Evolutionary conservation across 345 rosid species (phyloP).

Genomic region (Populus davidiana): DNA sequence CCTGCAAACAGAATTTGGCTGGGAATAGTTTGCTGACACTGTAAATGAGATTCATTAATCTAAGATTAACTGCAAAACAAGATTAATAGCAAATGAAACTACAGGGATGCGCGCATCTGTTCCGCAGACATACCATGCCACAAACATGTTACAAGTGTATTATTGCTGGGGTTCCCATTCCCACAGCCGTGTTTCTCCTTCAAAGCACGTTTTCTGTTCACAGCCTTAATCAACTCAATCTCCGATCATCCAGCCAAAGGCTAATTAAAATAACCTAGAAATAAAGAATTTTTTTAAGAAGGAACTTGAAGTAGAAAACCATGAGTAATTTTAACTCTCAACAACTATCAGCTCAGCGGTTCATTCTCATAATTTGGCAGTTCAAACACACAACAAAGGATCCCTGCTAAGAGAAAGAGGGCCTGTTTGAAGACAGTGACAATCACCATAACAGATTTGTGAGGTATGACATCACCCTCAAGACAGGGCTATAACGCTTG

Average conservation of each 20-base stretch:
- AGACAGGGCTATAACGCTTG: not conserved
- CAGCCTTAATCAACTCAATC: conserved; percentile 10
- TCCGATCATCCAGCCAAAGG: conserved; percentile 2
- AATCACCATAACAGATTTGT: conserved; percentile 5
- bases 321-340: not conserved
- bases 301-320: not conserved
- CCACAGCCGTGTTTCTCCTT: not conserved
- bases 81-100: not conserved
- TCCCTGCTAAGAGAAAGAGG: not conserved
- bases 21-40: not conserved
- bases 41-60: not conserved
- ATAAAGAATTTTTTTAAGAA: not conserved
- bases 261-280: conserved; percentile 1
- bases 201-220: not conserved
- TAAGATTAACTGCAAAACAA: not conserved
- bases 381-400: not conserved
- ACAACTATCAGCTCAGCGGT: not conserved
- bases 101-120: not conserved
- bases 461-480: conserved; percentile 3
- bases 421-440: not conserved
- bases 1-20: not conserved
- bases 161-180: not conserved
- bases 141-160: not conserved
- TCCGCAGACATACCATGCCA: not conserved
- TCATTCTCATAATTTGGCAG: not conserved